Percentiles rank a stretch among this genome's conserved stretches.
phyloP scores from a whole-genome alignment of 306 rosid genomes.

The Casuarina cunninghamiana region DNA sequence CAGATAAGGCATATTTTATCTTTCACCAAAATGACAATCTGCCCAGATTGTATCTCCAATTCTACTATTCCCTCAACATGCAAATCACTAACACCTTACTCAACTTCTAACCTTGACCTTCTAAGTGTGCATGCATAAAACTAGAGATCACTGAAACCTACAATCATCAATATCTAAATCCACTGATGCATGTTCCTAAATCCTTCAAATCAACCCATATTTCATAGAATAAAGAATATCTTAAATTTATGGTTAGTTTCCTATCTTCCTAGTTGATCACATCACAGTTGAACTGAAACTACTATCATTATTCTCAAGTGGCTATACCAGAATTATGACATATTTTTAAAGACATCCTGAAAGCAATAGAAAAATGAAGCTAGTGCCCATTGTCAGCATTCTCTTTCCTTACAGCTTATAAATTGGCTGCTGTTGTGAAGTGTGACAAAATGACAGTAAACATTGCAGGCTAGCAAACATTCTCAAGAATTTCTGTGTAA shows the following conservation, averaged over 20 bases:
- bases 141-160: no score
- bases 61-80: no score
- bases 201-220: no score
- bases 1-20: neutral
- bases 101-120: no score
- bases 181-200: no score
- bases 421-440: neutral
- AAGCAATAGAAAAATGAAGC: neutral
- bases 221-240: no score
- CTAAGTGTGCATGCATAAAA: no score
- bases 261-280: neutral
- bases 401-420: neutral
- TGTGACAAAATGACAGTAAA: neutral
- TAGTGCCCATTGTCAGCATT: neutral
- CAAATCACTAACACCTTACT: no score
- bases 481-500: neutral
- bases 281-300: neutral
- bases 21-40: no score
- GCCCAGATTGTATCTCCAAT: no score
- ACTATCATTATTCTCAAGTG: neutral
- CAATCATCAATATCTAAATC: no score
- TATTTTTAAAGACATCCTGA: neutral
- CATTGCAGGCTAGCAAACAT: no score
- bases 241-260: neutral
- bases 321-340: neutral